Evolutionary conservation across 208 protist genomes (phyloP).

Genomic region (Trypanosomatidae sp.): DNA sequence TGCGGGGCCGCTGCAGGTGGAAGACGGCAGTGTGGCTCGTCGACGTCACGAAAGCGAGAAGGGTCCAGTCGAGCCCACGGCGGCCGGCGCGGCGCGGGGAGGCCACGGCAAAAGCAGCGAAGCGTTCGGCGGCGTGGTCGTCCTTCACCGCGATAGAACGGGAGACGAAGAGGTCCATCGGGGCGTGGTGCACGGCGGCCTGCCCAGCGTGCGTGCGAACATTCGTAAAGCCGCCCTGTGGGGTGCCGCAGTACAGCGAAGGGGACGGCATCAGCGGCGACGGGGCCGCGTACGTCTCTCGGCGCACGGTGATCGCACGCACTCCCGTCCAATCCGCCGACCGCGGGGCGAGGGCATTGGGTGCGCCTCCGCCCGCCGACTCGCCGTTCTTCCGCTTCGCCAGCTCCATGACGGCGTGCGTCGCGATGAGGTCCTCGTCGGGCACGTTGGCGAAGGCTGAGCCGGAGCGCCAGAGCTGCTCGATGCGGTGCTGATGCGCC

Average conservation of each 20-base stretch:
- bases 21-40: constrained; percentile 24
- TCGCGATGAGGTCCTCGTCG: constrained; percentile 34
- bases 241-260: constrained; percentile 26
- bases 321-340: too few species aligned
- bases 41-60: too few species aligned
- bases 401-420: constrained; percentile 24
- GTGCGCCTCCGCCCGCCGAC: background rate
- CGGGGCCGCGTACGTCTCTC: constrained; percentile 31
- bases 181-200: constrained; percentile 19
- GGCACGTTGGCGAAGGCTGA: constrained; percentile 19
- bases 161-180: constrained; percentile 7
- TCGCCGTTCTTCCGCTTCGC: constrained; percentile 24
- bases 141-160: constrained; percentile 13
- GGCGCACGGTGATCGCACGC: constrained; percentile 16
- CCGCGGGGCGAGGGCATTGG: too few species aligned
- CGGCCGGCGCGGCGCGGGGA: constrained; percentile 6
- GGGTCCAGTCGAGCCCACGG: constrained; percentile 12
- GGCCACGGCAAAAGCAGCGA: constrained; percentile 5
- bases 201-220: constrained; percentile 5
- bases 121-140: background rate
- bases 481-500: constrained; percentile 21
- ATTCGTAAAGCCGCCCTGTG: constrained; percentile 31
- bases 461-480: constrained; percentile 21
- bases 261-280: constrained; percentile 37
- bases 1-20: constrained; percentile 17